Conservation (phyloP, 2,329 filamentous ascomycete genomes). For the Venturia effusa region DNA sequence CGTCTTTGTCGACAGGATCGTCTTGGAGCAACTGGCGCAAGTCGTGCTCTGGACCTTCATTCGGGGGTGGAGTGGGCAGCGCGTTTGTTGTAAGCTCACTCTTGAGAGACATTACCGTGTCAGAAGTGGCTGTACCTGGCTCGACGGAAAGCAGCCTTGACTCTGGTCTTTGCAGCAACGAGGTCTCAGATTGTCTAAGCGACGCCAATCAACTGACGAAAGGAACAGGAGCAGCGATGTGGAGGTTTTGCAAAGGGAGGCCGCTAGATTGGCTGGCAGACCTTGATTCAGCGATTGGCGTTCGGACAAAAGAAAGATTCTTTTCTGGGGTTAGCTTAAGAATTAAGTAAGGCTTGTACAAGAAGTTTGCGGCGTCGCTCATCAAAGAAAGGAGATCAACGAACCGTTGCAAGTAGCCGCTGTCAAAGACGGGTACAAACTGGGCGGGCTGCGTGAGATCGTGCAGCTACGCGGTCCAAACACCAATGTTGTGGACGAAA, state of each 20-base stretch:
- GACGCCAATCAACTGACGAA: not conserved
- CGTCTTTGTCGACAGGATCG: not conserved
- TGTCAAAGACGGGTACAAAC: slow-evolving; percentile 6
- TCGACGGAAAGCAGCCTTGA: not conserved
- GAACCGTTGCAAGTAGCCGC: slow-evolving; percentile 8
- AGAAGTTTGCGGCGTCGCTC: slow-evolving; percentile 5
- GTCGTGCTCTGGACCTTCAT: not conserved
- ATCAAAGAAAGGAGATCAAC: slow-evolving; percentile 3
- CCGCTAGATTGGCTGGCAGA: not conserved
- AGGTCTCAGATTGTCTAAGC: slow-evolving; percentile 4
- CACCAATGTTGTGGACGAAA: not conserved
- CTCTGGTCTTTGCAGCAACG: not conserved
- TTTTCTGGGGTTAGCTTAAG: not conserved
- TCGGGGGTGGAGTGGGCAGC: not conserved
- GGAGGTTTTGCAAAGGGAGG: not conserved
- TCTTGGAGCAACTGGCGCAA: slow-evolving; percentile 2
- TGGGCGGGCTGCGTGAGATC: not conserved
- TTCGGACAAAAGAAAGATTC: slow-evolving; percentile 1
- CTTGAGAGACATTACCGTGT: not conserved
- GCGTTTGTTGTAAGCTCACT: not conserved
- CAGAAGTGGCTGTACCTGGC: not conserved
- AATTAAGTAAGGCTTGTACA: not conserved
- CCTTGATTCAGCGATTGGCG: not conserved
- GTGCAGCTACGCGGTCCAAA: slow-evolving; percentile 5
- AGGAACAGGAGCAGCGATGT: not conserved